Evolutionary conservation across 106 monocot genomes (phyloP).

Genomic region (Gastrodia elata): DNA sequence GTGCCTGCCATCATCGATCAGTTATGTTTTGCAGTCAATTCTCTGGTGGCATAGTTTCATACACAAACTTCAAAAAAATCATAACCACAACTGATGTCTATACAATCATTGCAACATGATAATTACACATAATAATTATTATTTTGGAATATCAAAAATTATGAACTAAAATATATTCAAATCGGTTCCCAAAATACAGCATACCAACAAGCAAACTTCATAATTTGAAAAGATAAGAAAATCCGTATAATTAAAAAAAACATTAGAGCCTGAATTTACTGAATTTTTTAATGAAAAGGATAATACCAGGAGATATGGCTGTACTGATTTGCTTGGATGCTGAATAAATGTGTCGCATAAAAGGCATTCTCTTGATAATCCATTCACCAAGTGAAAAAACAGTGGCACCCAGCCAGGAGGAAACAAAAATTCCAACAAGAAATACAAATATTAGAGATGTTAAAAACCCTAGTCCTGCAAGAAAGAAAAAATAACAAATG

Average conservation of each 20-base stretch:
- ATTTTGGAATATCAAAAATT: not conserved
- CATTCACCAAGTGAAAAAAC: conserved; percentile 89
- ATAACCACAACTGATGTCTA: no score
- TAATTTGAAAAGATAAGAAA: not conserved
- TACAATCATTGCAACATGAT: not conserved
- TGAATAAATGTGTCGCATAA: conserved; percentile 89
- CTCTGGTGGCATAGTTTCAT: not conserved
- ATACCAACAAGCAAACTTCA: not conserved
- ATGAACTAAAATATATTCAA: not conserved
- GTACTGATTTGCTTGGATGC: conserved; percentile 97
- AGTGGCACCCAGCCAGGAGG: conserved; percentile 87
- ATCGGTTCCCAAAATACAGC: no score
- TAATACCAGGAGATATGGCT: conserved; percentile 91
- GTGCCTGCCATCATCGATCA: not conserved
- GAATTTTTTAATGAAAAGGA: not conserved
- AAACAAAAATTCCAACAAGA: conserved; percentile 92
- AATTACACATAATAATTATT: not conserved
- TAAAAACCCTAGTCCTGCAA: conserved; percentile 90
- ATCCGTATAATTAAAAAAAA: not conserved
- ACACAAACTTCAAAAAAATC: no score
- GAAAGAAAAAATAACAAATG: not conserved
- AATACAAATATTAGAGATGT: conserved; percentile 86
- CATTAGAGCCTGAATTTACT: not conserved
- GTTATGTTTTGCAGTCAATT: not conserved
- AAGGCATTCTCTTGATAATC: conserved; percentile 86